phyloP scores from a whole-genome alignment of 306 rosid genomes.

The Sicyos baderoa region DNA sequence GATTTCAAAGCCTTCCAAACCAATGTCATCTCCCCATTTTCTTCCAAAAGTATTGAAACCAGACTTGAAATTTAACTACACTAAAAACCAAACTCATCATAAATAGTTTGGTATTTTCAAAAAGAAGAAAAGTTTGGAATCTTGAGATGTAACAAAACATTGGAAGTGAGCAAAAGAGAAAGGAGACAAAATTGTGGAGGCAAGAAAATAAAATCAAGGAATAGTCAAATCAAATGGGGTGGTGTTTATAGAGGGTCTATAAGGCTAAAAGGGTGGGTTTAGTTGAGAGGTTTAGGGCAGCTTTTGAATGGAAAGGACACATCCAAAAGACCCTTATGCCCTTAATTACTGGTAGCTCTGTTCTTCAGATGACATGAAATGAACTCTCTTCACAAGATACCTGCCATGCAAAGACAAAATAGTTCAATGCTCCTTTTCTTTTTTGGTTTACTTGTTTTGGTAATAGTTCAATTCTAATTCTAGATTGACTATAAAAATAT shows the following conservation, averaged over 20 bases:
- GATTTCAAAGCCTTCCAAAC: too few relatives aligned
- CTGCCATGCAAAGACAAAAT: neutral
- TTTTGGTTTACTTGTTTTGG: neutral
- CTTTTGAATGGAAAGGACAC: neutral
- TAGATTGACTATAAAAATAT: too few relatives aligned
- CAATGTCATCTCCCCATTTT: too few relatives aligned
- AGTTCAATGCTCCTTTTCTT: neutral
- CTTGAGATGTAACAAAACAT: neutral
- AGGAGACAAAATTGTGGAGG: neutral
- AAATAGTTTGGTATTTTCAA: too few relatives aligned
- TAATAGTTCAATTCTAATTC: too few relatives aligned
- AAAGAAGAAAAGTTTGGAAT: neutral
- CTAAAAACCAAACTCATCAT: too few relatives aligned
- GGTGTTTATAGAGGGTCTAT: neutral
- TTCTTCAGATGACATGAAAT: neutral
- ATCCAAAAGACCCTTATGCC: neutral
- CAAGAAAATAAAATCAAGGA: neutral
- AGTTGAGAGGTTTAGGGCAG: neutral
- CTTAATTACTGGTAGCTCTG: neutral
- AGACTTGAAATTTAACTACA: too few relatives aligned
- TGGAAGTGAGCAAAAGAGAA: neutral
- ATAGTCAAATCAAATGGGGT: slow-evolving; percentile 6
- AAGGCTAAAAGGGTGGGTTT: neutral
- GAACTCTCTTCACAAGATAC: neutral
- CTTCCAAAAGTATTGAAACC: too few relatives aligned